Base-by-base conservation (phyloP, 495 filamentous ascomycete genomes). In the Cercophora sp. region DNA sequence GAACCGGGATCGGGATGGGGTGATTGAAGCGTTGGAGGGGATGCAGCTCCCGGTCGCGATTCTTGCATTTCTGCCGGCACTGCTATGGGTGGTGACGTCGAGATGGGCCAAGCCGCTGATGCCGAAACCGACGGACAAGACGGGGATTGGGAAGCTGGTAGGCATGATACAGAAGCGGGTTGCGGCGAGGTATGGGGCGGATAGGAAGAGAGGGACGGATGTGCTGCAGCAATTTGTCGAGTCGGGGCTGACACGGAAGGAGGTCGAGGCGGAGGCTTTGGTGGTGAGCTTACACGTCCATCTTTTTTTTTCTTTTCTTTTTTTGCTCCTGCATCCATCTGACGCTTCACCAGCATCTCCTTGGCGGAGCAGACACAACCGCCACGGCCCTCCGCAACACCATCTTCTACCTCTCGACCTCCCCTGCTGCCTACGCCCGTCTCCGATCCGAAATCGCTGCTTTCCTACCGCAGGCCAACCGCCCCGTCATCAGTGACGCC, bases 371-470 rank as follows among this genome's bases (percentile, higher is more conserved):
- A 0, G 85, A 88, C 54, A 85, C 84, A 4, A 84, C 81, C 0
- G 78, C 80, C 1, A 82, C 80, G 8, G 72, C 78, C 6, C 76
- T 86, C 53, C 72, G 75, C 42, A 73, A 70, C 5, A 69, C 81
- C 29, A 65, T 86, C 48, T 63, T 73, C 34, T 76, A 79, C 49
- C 60, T 86, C 25, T 59, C 84, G n/a, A 64, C 63, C 15, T 65
- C 72, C 29, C 64, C 68, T 1, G 42, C 47, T 0, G 68, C 72
- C 1, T 84, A 82, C 55, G 61, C 69, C 9, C 74, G 69, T 42
- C 68, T 87, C 50, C 75, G 81, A 66, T 59, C 58, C 8, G 84
- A 87, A 58, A 79, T 86, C 36, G 77, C 81, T 32, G 29, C 25
- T 3, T 71, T 69, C 8, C 64, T 70, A 13, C 58, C 62, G 1